These are phyloP conservation scores for Ensete glaucum DNA, from an alignment of 176 grass and related monocot genomes.

Conservation along the genomic window DNA sequence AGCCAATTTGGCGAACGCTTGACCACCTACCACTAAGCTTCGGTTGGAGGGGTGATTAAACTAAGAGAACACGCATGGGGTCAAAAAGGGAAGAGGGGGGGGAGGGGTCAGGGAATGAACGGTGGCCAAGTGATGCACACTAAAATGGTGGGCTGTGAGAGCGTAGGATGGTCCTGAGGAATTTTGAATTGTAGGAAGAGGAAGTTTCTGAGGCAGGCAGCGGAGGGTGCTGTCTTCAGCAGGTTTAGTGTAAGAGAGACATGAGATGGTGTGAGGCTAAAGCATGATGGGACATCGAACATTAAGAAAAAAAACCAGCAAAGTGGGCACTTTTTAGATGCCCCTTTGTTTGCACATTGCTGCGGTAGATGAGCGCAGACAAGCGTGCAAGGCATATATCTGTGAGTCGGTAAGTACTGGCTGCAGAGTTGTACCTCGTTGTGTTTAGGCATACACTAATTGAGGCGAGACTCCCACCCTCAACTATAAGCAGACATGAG, in stretches of 20 bases:
- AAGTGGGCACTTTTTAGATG: background rate
- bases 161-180: constrained; percentile 15
- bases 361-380: no score
- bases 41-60: background rate
- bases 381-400: no score
- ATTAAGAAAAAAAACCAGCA: background rate
- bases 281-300: background rate
- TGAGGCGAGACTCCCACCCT: background rate
- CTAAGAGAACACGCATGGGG: background rate
- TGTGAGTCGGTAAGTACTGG: no score
- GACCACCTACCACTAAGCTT: background rate
- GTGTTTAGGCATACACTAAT: no score
- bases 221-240: background rate
- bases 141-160: background rate
- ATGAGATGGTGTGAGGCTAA: background rate
- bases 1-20: no score
- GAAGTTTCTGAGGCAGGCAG: constrained; percentile 1
- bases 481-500: background rate
- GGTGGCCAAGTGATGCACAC: background rate
- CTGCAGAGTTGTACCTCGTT: no score
- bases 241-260: background rate
- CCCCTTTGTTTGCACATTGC: no score
- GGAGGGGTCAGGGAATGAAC: background rate
- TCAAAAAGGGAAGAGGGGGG: background rate
- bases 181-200: background rate